Evolutionary conservation across 305 asterid genomes (phyloP), one percentile per base, ranked within the genome.

Genomic region (Fraxinus greggii): DNA sequence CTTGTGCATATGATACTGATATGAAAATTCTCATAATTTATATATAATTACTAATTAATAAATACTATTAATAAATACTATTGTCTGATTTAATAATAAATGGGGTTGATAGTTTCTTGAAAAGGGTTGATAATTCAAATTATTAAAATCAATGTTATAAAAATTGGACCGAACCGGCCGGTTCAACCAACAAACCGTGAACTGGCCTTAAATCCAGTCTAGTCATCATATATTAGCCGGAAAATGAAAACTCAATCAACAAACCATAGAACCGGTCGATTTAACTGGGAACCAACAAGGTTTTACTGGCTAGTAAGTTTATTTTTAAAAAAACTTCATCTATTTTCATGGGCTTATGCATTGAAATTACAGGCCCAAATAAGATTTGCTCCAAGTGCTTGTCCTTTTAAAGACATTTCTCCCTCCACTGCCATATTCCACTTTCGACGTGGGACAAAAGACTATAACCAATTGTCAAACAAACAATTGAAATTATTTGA

Each of bases 21-120:
- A n/a, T 70, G 77, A 24, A 24, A 31, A 54, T 72, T 67, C 59
- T 76, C 54, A 59, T 38, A 29, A 42, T 81, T 54, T 85, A 12
- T 40, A 40, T 59, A 40, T 48, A 12, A 56, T 8, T 51, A 26
- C 42, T 63, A n/a, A 32, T 78, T 48, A 10, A 24, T 23, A 56
- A 36, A 45, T 76, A 38, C 45, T 81, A 48, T 38, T 72, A 10
- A 24, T 23, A 56, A 36, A 45, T 76, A 38, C 45, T 81, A 48
- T 38, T 72, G 75, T 72, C 7, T 38, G 77, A 51, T 69, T 72
- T 17, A 48, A 12, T n/a, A 74, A 79, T 45, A 67, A 28, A 24
- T 21, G 19, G 6, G 23, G 12, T 9, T 40, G 59, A 40, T 38
- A 19, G 19, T 48, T 5, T 75, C 21, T 40, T 4, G 7, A 23